phyloP scores from a whole-genome alignment of 2,329 filamentous ascomycete genomes.

The Aureobasidium sp. region DNA sequence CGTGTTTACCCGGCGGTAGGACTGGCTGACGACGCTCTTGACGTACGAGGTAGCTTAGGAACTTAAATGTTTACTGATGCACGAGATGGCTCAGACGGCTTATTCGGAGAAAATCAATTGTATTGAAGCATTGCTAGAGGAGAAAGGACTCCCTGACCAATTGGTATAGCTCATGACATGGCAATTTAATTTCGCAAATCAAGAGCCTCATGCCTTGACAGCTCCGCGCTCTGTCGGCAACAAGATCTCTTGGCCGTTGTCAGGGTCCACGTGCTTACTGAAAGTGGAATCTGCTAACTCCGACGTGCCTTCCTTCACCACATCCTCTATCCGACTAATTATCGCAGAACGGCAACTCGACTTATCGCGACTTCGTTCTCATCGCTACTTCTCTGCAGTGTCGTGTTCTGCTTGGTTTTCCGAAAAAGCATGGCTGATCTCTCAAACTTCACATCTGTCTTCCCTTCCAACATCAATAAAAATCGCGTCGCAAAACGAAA shows the following conservation, averaged over 20 bases:
- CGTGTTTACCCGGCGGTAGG: neutral
- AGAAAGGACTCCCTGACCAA: neutral
- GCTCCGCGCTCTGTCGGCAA: neutral
- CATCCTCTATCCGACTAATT: neutral
- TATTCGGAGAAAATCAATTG: neutral
- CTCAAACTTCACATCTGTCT: neutral
- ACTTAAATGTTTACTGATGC: neutral
- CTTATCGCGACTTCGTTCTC: neutral
- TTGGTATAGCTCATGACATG: neutral
- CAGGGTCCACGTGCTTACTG: conserved; percentile 1
- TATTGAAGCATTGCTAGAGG: neutral
- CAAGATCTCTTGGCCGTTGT: neutral
- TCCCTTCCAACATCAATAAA: neutral
- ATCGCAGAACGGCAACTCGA: neutral
- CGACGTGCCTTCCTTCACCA: neutral
- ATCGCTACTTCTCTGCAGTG: neutral
- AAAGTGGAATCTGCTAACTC: neutral
- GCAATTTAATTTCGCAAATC: neutral
- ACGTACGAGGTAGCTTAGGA: neutral
- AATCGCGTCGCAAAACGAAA: conserved; percentile 9
- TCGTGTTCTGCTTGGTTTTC: neutral
- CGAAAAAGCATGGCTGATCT: neutral
- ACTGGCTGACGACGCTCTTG: neutral
- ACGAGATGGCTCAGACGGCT: too few relatives aligned
- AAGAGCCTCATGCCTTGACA: neutral